phyloP scores from a whole-genome alignment of 169 alveolate species.

The Plasmodium blacklocki region DNA sequence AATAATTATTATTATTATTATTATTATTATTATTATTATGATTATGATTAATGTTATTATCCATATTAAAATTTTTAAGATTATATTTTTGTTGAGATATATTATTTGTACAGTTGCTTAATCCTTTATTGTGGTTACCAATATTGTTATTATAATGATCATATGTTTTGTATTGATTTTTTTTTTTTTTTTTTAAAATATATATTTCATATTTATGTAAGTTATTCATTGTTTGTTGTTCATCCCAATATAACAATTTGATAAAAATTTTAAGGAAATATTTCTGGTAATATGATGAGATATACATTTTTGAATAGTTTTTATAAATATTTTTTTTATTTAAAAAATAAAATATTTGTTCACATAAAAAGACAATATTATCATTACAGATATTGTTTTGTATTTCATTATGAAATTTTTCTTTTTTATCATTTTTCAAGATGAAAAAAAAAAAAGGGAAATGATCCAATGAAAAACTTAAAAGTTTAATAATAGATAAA shows the following conservation, averaged over 20 bases:
- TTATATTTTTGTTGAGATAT: not conserved
- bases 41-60: no score
- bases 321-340: conserved; percentile 62
- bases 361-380: conserved; percentile 31
- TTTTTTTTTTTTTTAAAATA: conserved; percentile 11
- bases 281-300: conserved; percentile 22
- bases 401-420: no score
- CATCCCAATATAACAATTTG: conserved; percentile 45
- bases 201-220: conserved; percentile 61
- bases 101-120: not conserved
- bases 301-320: conserved; percentile 16
- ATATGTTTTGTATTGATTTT: not conserved
- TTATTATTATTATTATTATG: no score
- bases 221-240: conserved; percentile 40
- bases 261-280: conserved; percentile 58
- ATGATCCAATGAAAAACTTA: conserved; percentile 51
- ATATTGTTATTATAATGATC: not conserved
- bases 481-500: conserved; percentile 36
- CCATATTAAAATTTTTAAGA: no score
- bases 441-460: conserved; percentile 46
- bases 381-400: not conserved
- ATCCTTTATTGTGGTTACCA: not conserved
- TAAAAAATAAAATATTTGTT: conserved; percentile 36
- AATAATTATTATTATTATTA: no score
- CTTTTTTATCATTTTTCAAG: not conserved